Evolutionary conservation across 2,329 filamentous ascomycete genomes (phyloP).

Genomic region (Penicillium hordei): DNA sequence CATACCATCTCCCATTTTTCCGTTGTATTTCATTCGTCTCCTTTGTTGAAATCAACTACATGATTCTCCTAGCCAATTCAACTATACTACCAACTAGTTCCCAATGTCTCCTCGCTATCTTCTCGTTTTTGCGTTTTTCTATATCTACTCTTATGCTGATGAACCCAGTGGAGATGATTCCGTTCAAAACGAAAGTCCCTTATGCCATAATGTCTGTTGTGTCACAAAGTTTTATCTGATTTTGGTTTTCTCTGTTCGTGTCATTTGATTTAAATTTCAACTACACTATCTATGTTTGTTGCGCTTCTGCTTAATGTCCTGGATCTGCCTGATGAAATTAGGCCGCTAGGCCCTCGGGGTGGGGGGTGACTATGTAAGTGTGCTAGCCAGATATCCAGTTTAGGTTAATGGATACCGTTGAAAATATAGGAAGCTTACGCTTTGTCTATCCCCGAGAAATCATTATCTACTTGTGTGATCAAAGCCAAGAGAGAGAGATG

Average conservation of each 20-base stretch:
- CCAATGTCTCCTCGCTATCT: constrained; percentile 13
- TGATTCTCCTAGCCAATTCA: constrained; percentile 35
- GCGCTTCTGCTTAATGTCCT: background rate
- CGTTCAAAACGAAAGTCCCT: background rate
- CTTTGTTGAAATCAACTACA: constrained; percentile 35
- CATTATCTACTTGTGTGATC: too few species aligned
- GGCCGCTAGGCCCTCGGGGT: background rate
- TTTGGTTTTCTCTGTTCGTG: background rate
- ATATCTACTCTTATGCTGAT: constrained; percentile 1
- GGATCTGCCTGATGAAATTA: constrained; percentile 1
- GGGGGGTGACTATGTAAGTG: constrained; percentile 3
- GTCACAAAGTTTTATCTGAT: background rate
- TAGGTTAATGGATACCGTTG: constrained; percentile 1
- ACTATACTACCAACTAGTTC: constrained; percentile 30
- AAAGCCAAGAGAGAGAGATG: background rate
- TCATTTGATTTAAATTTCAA: background rate
- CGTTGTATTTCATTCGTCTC: constrained; percentile 35
- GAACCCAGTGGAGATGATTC: background rate
- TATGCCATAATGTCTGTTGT: constrained; percentile 2
- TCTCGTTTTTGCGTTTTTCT: background rate
- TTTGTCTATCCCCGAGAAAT: background rate
- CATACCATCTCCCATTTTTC: constrained; percentile 31
- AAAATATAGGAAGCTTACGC: background rate
- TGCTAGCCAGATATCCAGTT: background rate
- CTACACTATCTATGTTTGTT: constrained; percentile 1